Evolutionary conservation across 176 grass and related monocot genomes (phyloP), one percentile per base, ranked within the genome.

Genomic region (Phyllostachys edulis): DNA sequence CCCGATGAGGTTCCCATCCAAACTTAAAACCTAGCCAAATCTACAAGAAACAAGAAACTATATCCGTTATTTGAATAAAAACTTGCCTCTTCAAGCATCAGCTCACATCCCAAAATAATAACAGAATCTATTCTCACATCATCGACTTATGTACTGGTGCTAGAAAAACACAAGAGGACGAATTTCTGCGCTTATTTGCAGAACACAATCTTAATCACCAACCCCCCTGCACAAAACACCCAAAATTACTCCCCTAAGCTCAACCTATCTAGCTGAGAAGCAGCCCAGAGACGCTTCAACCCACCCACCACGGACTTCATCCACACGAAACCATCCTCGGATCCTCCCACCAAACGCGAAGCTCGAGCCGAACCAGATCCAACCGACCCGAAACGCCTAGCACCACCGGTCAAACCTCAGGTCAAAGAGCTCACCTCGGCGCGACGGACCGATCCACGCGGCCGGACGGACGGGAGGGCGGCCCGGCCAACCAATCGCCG

Each of bases 1-100:
- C 85, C 89, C 0, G 94, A 90, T 9, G 94, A 90, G 15, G 78
- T 91, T 73, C 89, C 89, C 94, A 97, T 97, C 67, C 13, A 69
- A 85, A 51, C 44, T 75, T 50, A 65, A 42, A 84, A 41, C 46
- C 41, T 20, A 46, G 23, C 52, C 36, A 85, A 85, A 66, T 56
- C 78, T 94, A 72, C 38, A 78, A 11, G 5, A 1, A 39, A 8
- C 7, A 80, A 50, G 16, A 23, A 49, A 40, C 37, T 9, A 17
- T 20, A 42, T 66, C 29, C 84, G 1, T 29, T 12, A 50, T 27
- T 29, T 14, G 32, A 5, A 49, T 9, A 56, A 45, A 45, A 59
- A 42, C 7, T 56, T 21, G 15, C 13, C 63, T 36, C 18, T 69
- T 71, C 12, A 72, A 72, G 41, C 1, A 45, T 49, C 27, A 32